Conservation (phyloP, 768 basidiomycete species). For the Leccinum aurantiacum region DNA sequence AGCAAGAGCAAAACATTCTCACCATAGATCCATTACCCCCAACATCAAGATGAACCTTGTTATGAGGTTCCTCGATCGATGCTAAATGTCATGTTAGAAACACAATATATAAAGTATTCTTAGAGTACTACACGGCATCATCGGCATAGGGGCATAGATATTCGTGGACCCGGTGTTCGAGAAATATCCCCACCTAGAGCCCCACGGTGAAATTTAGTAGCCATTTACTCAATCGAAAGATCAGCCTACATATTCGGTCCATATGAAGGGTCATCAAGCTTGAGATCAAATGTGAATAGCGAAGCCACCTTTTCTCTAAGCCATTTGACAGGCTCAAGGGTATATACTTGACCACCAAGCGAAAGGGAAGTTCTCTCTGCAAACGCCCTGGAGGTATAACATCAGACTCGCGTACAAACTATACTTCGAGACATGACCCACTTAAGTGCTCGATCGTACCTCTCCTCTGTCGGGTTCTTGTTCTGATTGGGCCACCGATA, state of each 20-base stretch:
- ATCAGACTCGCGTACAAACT: neutral
- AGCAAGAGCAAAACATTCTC: neutral
- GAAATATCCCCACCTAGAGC: conserved; percentile 21
- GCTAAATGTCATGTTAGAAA: conserved; percentile 7
- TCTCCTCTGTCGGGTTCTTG: conserved; percentile 6
- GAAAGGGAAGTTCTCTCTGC: neutral
- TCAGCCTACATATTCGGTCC: conserved; percentile 17
- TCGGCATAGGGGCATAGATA: conserved; percentile 1
- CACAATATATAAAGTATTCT: neutral
- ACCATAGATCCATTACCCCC: conserved; percentile 22
- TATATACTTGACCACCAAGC: neutral
- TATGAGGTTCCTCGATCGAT: conserved; percentile 21
- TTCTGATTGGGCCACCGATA: neutral
- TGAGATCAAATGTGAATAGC: conserved; percentile 18
- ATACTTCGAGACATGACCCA: neutral
- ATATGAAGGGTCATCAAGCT: conserved; percentile 8
- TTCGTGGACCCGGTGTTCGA: neutral
- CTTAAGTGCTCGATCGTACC: conserved; percentile 14
- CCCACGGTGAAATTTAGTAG: neutral
- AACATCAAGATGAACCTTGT: conserved; percentile 17
- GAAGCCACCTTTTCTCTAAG: conserved; percentile 16
- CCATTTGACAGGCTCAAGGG: conserved; percentile 9
- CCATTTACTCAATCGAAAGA: neutral
- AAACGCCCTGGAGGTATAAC: conserved; percentile 5
- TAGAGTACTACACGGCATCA: conserved; percentile 6